phyloP scores from a whole-genome alignment of 257 asterid genomes.

The Penstemon barbatus region DNA sequence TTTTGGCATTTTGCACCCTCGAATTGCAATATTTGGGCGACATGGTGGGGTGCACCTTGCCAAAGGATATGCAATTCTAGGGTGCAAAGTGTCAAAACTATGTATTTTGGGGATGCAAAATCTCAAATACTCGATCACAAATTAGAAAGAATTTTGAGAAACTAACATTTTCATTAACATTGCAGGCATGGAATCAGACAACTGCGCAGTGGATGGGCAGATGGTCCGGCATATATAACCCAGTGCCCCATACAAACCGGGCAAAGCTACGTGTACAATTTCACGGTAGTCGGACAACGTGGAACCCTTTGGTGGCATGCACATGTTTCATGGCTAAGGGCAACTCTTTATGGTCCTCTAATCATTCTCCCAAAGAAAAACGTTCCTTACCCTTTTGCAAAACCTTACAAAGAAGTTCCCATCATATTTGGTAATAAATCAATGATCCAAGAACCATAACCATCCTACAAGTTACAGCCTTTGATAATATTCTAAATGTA shows the following conservation, averaged over 20 bases:
- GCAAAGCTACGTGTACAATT: conserved; percentile 46
- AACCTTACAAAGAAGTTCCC: conserved; percentile 63
- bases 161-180: neutral
- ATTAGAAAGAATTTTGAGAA: neutral
- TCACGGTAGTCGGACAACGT: conserved; percentile 44
- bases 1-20: no score
- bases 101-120: no score
- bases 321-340: conserved; percentile 50
- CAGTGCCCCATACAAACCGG: conserved; percentile 62
- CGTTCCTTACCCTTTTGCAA: conserved; percentile 47
- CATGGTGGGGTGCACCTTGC: no score
- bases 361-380: conserved; percentile 53
- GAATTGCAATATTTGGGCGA: no score
- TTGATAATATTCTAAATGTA: neutral
- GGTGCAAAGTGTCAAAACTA: no score
- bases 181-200: conserved; percentile 59
- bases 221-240: conserved; percentile 52
- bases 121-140: no score
- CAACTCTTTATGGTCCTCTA: conserved; percentile 60
- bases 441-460: neutral
- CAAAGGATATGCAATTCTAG: no score
- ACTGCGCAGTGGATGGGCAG: conserved; percentile 58
- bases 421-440: conserved; percentile 52
- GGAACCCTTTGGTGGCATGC: conserved; percentile 73
- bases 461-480: neutral